These are phyloP conservation scores for Penicillium sp. DNA, from an alignment of 2,329 filamentous ascomycete species.

Conservation along the genomic window DNA sequence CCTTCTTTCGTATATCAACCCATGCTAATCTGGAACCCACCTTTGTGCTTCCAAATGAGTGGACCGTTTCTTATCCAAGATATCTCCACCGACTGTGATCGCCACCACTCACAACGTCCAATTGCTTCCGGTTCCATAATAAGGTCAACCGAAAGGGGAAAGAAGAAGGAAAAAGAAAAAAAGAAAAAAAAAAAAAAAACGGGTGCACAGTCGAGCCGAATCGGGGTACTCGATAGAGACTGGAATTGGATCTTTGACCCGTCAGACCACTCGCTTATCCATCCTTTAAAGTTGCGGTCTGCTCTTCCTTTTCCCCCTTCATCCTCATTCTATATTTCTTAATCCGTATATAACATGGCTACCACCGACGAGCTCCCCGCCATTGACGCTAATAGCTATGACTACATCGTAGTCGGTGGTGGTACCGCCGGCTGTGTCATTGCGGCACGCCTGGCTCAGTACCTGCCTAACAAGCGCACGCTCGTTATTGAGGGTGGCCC, in stretches of 20 bases:
- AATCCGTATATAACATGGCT: constrained; percentile 44
- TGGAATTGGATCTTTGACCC: constrained; percentile 2
- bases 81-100: constrained; percentile 1
- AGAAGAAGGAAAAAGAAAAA: constrained; percentile 11
- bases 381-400: constrained; percentile 63
- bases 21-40: background rate
- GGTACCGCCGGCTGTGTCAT: constrained; percentile 84
- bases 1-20: background rate
- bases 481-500: constrained; percentile 85
- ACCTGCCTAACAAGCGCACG: constrained; percentile 74
- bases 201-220: constrained; percentile 6
- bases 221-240: constrained; percentile 7
- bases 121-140: constrained; percentile 9
- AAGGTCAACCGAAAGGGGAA: too few species aligned
- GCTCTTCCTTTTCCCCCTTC: constrained; percentile 3
- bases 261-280: constrained; percentile 13
- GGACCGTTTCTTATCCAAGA: constrained; percentile 8
- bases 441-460: constrained; percentile 72
- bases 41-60: constrained; percentile 1
- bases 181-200: constrained; percentile 3
- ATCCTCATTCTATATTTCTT: constrained; percentile 1
- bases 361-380: constrained; percentile 65
- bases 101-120: constrained; percentile 15
- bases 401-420: constrained; percentile 81
- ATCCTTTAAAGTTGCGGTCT: constrained; percentile 3